Evolutionary conservation across 2,329 filamentous ascomycete genomes (phyloP).

Genomic region (Diaporthe vaccinii): DNA sequence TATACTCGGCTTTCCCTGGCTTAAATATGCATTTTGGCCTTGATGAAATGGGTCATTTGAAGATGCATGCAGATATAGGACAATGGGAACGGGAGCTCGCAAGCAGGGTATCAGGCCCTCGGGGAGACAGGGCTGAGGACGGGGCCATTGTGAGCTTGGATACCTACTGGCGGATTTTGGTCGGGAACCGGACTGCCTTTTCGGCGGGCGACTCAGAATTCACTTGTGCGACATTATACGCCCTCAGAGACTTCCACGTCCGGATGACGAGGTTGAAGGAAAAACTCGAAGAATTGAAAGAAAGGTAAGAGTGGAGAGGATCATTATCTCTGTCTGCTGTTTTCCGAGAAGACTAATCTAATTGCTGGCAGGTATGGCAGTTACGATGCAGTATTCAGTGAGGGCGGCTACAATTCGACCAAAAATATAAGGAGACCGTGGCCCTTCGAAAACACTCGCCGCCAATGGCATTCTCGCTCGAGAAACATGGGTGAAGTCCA

Average conservation of each 20-base stretch:
- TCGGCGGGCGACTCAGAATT: neutral
- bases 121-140: neutral
- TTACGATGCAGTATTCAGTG: neutral
- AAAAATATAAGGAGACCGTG: neutral
- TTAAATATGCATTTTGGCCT: neutral
- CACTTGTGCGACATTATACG: neutral
- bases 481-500: neutral
- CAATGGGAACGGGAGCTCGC: neutral
- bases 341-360: neutral
- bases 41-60: neutral
- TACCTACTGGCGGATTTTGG: neutral
- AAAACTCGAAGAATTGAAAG: neutral
- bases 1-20: neutral
- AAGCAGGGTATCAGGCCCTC: neutral
- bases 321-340: too few relatives aligned
- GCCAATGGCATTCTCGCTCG: neutral
- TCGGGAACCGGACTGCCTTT: neutral
- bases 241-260: neutral
- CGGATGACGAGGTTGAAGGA: neutral
- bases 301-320: neutral
- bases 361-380: neutral
- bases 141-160: neutral
- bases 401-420: neutral
- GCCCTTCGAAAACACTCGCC: neutral
- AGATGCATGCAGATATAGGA: neutral